Evolutionary conservation across 2,329 filamentous ascomycete species (phyloP).

Genomic region (Fusarium protoensiforme): DNA sequence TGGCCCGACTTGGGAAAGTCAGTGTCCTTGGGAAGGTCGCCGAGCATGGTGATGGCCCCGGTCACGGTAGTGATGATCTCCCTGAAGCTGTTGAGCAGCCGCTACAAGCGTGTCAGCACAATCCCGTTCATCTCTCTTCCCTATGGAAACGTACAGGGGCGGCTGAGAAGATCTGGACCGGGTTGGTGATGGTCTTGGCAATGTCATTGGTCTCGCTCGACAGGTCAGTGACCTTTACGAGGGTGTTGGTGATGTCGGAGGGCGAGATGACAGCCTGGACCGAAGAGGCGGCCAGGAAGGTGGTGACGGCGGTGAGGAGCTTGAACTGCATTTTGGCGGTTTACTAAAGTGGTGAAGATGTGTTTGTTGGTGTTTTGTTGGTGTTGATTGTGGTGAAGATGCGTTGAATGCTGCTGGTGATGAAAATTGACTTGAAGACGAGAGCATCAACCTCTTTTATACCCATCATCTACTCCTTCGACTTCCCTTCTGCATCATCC

Average conservation of each 20-base stretch:
- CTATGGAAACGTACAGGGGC: background rate
- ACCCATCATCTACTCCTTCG: background rate
- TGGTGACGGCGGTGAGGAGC: conserved; percentile 24
- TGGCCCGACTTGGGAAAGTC: background rate
- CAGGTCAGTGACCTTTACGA: background rate
- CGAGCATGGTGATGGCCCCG: background rate
- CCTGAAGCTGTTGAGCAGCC: background rate
- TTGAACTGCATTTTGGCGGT: conserved; percentile 31
- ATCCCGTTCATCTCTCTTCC: background rate
- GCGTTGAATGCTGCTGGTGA: background rate
- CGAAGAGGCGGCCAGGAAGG: conserved; percentile 23
- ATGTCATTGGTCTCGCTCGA: background rate
- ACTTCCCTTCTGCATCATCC: background rate
- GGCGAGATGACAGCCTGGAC: conserved; percentile 8
- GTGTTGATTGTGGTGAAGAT: background rate
- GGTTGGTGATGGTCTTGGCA: background rate
- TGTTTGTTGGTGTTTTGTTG: background rate
- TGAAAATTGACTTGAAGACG: background rate
- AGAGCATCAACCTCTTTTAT: background rate
- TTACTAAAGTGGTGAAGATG: background rate
- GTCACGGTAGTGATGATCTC: background rate
- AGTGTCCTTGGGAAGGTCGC: background rate
- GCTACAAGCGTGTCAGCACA: background rate
- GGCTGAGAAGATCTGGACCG: background rate
- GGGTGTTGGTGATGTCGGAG: background rate